Evolutionary conservation across 306 rosid species (phyloP).

Genomic region (Delonix regia): DNA sequence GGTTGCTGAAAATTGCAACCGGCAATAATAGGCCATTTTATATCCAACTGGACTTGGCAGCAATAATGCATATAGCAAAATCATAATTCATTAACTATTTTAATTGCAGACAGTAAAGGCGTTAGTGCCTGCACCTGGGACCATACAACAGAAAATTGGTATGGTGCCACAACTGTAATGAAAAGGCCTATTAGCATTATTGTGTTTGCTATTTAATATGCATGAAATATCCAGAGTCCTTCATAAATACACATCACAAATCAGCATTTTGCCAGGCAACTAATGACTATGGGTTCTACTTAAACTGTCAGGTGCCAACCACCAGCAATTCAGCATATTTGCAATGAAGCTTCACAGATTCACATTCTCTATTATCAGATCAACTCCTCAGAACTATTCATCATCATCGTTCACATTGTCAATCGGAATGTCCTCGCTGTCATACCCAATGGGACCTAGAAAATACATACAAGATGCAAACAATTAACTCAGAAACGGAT

Average conservation of each 20-base stretch:
- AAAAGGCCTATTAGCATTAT: neutral
- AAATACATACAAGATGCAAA: slow-evolving; percentile 14
- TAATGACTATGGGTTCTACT: neutral
- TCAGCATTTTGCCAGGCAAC: neutral
- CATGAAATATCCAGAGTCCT: slow-evolving; percentile 33
- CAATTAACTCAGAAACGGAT: slow-evolving; percentile 4
- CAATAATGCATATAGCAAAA: slow-evolving; percentile 21
- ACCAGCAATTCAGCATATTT: slow-evolving; percentile 23
- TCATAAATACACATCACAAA: neutral
- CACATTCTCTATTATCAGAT: slow-evolving; percentile 40
- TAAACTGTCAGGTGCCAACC: neutral
- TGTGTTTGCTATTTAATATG: neutral
- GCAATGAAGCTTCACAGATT: slow-evolving; percentile 28
- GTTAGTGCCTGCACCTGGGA: neutral
- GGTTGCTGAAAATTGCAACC: neutral
- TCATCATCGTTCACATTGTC: slow-evolving; percentile 78
- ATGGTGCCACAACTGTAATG: neutral
- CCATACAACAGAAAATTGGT: neutral
- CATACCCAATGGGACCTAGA: slow-evolving; percentile 45
- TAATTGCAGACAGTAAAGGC: neutral
- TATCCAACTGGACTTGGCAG: slow-evolving; percentile 10
- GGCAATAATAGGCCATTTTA: neutral
- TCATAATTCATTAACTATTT: neutral
- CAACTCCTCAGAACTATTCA: slow-evolving; percentile 47
- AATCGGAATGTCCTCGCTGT: slow-evolving; percentile 75